Base-by-base conservation (phyloP, 768 basidiomycete species). In the Cytidiella melzeri region DNA sequence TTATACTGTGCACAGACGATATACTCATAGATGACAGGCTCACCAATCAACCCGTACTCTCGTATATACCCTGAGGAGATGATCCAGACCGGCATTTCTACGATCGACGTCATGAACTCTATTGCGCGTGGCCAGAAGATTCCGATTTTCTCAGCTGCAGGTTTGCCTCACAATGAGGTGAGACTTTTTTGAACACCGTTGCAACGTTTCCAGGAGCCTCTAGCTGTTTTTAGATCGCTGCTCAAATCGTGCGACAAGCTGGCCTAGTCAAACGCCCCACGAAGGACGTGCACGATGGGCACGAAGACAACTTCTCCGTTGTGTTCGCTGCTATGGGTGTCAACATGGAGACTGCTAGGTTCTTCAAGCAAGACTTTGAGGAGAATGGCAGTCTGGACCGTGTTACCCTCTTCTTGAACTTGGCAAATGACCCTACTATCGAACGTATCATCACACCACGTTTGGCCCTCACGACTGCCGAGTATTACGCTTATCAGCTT, bases 291-390 rank as follows among this genome's bases (percentile, higher is more conserved):
- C 94, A 94, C 62, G 96, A 99, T 63, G 95, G 93, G 48, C 95
- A 98, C 70, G 95, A 96, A 75, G 95, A 99, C 73, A 99, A 99
- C 70, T 99, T 99, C 79, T 95, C 92, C 42, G 94, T 99, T 62
- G 96, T 98, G 42, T 99, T 98, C 66, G 96, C 94, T 49, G 96
- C 96, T 36, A 98, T 99, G 96, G 96, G 96, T 79, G 96, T 95
- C 52, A 99, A 99, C 74, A 96, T 96, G 93, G 96, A 99, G 69
- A 98, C 96, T 5, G 96, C 96, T 42, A 84, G 95, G 46, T 99
- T 96, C 78, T 99, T 99, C 87, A 94, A 95, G 69, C 90, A 94
- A 66, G 96, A 99, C 73, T 98, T 98, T 66, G 94, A 98, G 69
- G 95, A 96, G 61, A 97, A 96, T 65, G 96, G 96, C 47, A 89